Evolutionary conservation across 2,329 filamentous ascomycete genomes (phyloP).

Genomic region (Talaromyces sp.): DNA sequence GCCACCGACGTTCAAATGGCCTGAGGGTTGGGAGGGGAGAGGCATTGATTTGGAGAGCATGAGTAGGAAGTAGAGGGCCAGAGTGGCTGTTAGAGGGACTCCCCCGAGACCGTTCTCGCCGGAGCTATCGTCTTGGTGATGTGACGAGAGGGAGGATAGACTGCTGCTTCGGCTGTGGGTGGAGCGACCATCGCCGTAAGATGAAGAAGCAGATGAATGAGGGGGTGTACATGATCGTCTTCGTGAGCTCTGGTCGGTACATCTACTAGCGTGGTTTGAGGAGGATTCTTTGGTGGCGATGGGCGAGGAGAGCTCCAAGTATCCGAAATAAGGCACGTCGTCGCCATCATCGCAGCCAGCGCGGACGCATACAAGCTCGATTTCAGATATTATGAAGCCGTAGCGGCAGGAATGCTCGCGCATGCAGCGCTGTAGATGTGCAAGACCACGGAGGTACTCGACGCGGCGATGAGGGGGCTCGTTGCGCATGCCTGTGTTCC

Average conservation of each 20-base stretch:
- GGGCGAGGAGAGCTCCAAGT: slow-evolving; percentile 67
- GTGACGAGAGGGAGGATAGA: background rate
- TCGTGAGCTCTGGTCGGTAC: background rate
- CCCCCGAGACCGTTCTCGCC: slow-evolving; percentile 19
- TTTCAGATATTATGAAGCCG: slow-evolving; percentile 94
- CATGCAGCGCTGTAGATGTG: slow-evolving; percentile 86
- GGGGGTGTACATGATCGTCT: background rate
- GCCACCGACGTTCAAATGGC: slow-evolving; percentile 60
- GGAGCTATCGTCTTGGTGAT: slow-evolving; percentile 11
- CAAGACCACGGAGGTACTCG: slow-evolving; percentile 80
- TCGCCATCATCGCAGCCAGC: slow-evolving; percentile 62
- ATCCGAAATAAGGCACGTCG: slow-evolving; percentile 78
- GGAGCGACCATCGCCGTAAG: background rate
- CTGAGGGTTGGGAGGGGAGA: slow-evolving; percentile 55
- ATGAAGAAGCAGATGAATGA: background rate
- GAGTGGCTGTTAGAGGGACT: slow-evolving; percentile 52
- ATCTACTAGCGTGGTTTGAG: background rate
- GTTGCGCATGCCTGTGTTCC: slow-evolving; percentile 91
- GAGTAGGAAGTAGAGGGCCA: slow-evolving; percentile 63
- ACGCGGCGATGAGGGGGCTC: slow-evolving; percentile 82
- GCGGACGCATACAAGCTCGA: slow-evolving; percentile 86
- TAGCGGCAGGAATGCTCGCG: slow-evolving; percentile 90
- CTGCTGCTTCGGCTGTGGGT: slow-evolving; percentile 8
- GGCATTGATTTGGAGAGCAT: slow-evolving; percentile 63
- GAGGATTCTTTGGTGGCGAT: slow-evolving; percentile 51